A percentile compares a stretch with the other conserved stretches of the same genome.
Conservation (phyloP, 768 basidiomycete species). For the Mycena albidolilacea region DNA sequence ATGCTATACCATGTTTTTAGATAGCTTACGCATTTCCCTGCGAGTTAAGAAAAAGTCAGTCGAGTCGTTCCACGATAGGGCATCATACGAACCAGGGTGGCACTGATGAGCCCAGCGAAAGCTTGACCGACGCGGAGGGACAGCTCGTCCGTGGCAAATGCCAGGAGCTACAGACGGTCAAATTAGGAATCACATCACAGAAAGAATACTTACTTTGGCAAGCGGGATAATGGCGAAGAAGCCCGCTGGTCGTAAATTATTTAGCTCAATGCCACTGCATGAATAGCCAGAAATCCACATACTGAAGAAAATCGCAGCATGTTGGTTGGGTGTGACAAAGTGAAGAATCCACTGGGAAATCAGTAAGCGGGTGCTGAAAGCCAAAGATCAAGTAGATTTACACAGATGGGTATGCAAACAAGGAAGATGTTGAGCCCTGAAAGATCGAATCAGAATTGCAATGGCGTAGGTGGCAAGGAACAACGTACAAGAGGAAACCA, state of each 20-base stretch:
- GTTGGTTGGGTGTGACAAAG: slow-evolving; percentile 50
- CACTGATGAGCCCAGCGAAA: slow-evolving; percentile 74
- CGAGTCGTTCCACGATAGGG: neutral
- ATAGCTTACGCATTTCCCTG: slow-evolving; percentile 43
- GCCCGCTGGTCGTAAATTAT: slow-evolving; percentile 52
- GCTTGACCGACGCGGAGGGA: slow-evolving; percentile 74
- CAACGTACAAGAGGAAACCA: slow-evolving; percentile 8
- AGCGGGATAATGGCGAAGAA: slow-evolving; percentile 77
- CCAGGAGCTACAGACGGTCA: slow-evolving; percentile 58
- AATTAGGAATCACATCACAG: no score
- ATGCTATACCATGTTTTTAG: neutral
- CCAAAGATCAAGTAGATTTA: neutral
- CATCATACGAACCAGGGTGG: slow-evolving; percentile 62
- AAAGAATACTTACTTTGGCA: slow-evolving; percentile 59
- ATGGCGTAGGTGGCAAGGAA: neutral
- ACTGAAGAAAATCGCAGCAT: slow-evolving; percentile 70
- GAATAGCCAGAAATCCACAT: slow-evolving; percentile 1
- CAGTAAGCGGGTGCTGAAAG: neutral
- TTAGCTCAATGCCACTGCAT: neutral
- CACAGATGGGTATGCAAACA: slow-evolving; percentile 8
- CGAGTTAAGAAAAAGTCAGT: neutral
- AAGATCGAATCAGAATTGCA: neutral
- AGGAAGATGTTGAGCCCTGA: slow-evolving; percentile 20
- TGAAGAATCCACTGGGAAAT: slow-evolving; percentile 66
- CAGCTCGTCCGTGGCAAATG: slow-evolving; percentile 77